phyloP scores from a whole-genome alignment of 2,329 filamentous ascomycete species.

The Pseudogymnoascus sp. region DNA sequence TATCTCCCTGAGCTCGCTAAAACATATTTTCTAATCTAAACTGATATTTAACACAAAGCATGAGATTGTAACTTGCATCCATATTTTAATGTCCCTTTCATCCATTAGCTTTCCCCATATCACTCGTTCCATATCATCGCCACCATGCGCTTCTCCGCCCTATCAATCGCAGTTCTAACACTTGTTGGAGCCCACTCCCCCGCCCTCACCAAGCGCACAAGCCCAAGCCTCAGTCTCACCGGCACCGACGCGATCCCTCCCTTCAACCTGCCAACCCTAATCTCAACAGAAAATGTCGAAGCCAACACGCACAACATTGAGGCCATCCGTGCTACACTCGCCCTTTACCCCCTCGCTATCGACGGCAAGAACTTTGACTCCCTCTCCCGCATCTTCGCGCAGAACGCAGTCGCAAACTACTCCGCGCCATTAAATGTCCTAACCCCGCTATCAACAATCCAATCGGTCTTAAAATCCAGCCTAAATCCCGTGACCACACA shows the following conservation, averaged over 20 bases:
- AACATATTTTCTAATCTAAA: no score
- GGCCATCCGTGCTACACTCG: conserved; percentile 17
- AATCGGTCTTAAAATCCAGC: conserved; percentile 5
- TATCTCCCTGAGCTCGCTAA: not conserved
- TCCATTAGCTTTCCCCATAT: not conserved
- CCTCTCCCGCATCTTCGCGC: conserved; percentile 16
- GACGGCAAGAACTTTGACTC: conserved; percentile 19
- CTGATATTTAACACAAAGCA: not conserved
- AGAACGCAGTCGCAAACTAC: conserved; percentile 18
- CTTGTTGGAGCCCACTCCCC: not conserved
- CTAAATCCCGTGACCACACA: conserved; percentile 5
- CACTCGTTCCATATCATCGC: not conserved
- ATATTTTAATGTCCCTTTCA: not conserved
- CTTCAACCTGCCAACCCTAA: not conserved
- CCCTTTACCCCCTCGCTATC: conserved; percentile 18
- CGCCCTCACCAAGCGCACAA: no score
- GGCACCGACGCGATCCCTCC: not conserved
- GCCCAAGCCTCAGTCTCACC: not conserved
- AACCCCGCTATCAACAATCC: conserved; percentile 7
- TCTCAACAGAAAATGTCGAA: not conserved
- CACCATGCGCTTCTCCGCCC: not conserved
- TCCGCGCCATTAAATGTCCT: conserved; percentile 15
- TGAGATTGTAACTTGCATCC: not conserved
- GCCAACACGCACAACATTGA: not conserved
- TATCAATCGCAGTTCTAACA: not conserved